Conservation (phyloP, 192 early-diverging fungal species). For the Thamnidium elegans region DNA sequence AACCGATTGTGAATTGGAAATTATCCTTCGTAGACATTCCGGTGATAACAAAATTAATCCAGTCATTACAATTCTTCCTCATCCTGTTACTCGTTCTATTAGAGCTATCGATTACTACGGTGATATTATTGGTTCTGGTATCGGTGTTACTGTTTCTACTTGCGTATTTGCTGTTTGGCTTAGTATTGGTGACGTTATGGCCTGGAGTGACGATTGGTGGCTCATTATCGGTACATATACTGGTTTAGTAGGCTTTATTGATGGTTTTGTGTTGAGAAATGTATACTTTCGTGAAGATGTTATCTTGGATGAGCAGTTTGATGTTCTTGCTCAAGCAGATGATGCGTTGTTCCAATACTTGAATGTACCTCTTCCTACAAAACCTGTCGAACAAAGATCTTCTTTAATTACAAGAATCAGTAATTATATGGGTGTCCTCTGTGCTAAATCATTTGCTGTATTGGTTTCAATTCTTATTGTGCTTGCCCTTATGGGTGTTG, state of each 20-base stretch:
- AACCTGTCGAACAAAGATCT: not conserved
- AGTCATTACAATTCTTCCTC: constrained; percentile 5
- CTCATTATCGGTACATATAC: constrained; percentile 28
- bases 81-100: not conserved
- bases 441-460: constrained; percentile 6
- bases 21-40: constrained; percentile 2
- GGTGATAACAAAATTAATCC: constrained; percentile 11
- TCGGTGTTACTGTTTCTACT: constrained; percentile 15
- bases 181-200: constrained; percentile 9
- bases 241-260: constrained; percentile 24
- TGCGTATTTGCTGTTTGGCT: constrained; percentile 14
- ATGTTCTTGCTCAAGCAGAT: constrained; percentile 1
- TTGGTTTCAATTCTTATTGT: constrained; percentile 1
- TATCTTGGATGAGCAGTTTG: constrained; percentile 19
- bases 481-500: constrained; percentile 13
- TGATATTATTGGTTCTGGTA: constrained; percentile 18
- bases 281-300: constrained; percentile 14
- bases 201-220: constrained; percentile 23
- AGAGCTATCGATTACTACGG: constrained; percentile 24
- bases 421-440: constrained; percentile 5
- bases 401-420: not conserved
- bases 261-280: constrained; percentile 23
- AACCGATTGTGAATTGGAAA: constrained; percentile 14
- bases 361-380: not conserved
- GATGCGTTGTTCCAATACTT: constrained; percentile 6